These are phyloP conservation scores for Trichomonascaceae sp. DNA, from an alignment of 1,139 yeast genomes.

Conservation along the genomic window DNA sequence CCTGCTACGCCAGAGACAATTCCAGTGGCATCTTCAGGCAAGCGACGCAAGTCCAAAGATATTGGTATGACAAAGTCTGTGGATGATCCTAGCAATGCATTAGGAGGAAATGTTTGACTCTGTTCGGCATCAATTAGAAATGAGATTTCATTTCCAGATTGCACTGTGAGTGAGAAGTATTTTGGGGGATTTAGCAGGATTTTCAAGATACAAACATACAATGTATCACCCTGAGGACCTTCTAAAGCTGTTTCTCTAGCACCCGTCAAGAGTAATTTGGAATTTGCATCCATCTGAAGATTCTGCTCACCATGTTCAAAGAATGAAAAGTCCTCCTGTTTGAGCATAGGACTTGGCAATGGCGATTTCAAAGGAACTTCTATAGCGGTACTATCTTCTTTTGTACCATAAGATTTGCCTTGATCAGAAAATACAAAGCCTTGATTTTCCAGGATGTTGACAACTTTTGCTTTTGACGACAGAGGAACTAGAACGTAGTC, in stretches of 20 bases:
- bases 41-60: conserved; percentile 46
- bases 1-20: conserved; percentile 64
- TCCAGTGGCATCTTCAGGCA: conserved; percentile 60
- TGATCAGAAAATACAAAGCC: conserved; percentile 43
- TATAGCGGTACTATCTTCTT: conserved; percentile 1
- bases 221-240: conserved; percentile 19
- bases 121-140: conserved; percentile 42
- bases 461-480: conserved; percentile 40
- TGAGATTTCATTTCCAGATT: conserved; percentile 47
- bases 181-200: conserved; percentile 36
- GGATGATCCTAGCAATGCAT: conserved; percentile 48
- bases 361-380: conserved; percentile 4
- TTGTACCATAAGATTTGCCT: conserved; percentile 26
- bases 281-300: conserved; percentile 41
- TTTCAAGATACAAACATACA: conserved; percentile 24
- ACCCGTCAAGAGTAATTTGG: conserved; percentile 53
- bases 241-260: conserved; percentile 41
- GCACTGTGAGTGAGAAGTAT: conserved; percentile 55
- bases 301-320: conserved; percentile 39
- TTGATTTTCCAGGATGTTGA: conserved; percentile 39
- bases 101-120: conserved; percentile 29
- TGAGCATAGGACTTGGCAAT: conserved; percentile 8
- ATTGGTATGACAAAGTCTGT: conserved; percentile 55
- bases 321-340: conserved; percentile 36
- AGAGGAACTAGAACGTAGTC: conserved; percentile 61